Percentiles rank a stretch among this genome's conserved stretches.
Evolutionary conservation across 2,329 filamentous ascomycete genomes (phyloP).

Genomic region (Aspergillus quadricinctus): DNA sequence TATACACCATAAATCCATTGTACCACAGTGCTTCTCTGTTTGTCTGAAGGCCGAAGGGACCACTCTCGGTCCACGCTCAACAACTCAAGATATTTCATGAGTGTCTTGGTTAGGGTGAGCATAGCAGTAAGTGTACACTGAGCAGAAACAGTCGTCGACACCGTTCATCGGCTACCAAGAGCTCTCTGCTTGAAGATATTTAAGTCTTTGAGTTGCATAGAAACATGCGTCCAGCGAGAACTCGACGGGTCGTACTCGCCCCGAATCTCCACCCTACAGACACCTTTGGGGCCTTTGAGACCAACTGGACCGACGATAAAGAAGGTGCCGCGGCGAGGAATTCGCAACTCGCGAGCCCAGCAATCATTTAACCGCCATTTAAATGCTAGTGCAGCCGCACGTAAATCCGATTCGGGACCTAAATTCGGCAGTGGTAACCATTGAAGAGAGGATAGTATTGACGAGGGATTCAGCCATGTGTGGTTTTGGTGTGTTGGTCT

Average conservation of each 20-base stretch:
- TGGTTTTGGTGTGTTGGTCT: conserved; percentile 13
- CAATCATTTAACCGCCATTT: conserved; percentile 25
- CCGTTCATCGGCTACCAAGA: conserved; percentile 13
- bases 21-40: not conserved
- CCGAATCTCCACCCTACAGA: conserved; percentile 32
- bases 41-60: not conserved
- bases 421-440: conserved; percentile 31
- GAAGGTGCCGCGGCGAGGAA: conserved; percentile 30
- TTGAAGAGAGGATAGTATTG: conserved; percentile 29
- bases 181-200: conserved; percentile 24
- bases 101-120: not conserved
- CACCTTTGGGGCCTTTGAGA: conserved; percentile 29
- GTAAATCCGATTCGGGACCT: conserved; percentile 31
- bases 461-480: conserved; percentile 21
- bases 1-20: not conserved
- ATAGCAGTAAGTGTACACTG: too few relatives aligned
- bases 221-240: conserved; percentile 26
- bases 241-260: conserved; percentile 34
- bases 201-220: conserved; percentile 30
- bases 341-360: conserved; percentile 13
- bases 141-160: not conserved
- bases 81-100: not conserved
- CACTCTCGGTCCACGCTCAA: not conserved
- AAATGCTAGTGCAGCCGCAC: conserved; percentile 30
- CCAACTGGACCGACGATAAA: conserved; percentile 32